Percentiles rank a stretch among this genome's conserved stretches.
phyloP scores from a whole-genome alignment of 345 rosid species.

The Salix viminalis region DNA sequence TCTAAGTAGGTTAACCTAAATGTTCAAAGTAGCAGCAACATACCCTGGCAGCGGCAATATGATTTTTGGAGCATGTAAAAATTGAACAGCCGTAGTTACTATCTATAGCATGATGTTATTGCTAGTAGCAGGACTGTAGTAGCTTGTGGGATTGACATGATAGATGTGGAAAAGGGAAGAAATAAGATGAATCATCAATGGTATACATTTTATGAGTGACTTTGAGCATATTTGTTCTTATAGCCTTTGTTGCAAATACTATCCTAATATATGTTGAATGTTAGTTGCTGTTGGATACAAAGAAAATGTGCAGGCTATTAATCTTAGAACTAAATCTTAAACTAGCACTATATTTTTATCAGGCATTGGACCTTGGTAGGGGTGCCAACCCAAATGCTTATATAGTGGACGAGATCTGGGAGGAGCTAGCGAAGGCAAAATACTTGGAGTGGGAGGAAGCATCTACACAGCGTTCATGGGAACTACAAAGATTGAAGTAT shows the following conservation, averaged over 20 bases:
- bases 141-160: background rate
- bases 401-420: conserved; percentile 87
- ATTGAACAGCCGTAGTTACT: background rate
- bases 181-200: background rate
- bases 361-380: conserved; percentile 90
- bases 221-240: background rate
- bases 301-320: background rate
- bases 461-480: conserved; percentile 67
- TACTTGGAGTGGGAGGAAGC: conserved; percentile 70
- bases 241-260: background rate
- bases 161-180: background rate
- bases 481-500: conserved; percentile 77
- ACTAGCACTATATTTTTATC: background rate
- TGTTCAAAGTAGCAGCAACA: background rate
- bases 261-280: background rate
- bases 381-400: conserved; percentile 57
- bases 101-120: background rate
- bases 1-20: background rate
- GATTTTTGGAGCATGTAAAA: background rate
- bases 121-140: background rate
- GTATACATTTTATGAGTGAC: no score
- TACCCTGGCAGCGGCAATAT: background rate
- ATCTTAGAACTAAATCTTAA: background rate
- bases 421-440: conserved; percentile 81
- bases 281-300: background rate